Evolutionary conservation across 1,284 basidiomycete species (phyloP).

Genomic region (Naganishia sp.): DNA sequence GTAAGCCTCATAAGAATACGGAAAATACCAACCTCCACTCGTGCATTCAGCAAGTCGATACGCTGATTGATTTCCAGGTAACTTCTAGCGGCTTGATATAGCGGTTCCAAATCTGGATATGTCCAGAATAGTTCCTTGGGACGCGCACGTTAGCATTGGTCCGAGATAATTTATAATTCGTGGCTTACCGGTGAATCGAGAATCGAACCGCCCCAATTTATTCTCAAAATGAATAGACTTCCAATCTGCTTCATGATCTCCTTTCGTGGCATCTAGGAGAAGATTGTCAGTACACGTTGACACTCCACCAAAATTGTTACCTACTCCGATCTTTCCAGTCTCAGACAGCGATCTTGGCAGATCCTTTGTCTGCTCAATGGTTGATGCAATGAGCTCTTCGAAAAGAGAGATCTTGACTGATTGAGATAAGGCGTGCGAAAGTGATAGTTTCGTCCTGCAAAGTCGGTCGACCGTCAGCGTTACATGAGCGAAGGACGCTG

Average conservation of each 20-base stretch:
- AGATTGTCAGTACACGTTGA: not conserved
- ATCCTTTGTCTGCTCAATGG: slow-evolving; percentile 95
- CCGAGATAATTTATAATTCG: not conserved
- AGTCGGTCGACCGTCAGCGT: slow-evolving; percentile 3
- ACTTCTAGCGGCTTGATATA: slow-evolving; percentile 88
- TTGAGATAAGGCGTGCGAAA: slow-evolving; percentile 92
- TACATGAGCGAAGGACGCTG: not conserved
- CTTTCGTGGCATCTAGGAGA: slow-evolving; percentile 55
- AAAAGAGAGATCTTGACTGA: slow-evolving; percentile 96
- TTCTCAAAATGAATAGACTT: slow-evolving; percentile 86
- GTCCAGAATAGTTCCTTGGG: slow-evolving; percentile 84
- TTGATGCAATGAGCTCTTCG: slow-evolving; percentile 87
- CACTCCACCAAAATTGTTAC: not conserved
- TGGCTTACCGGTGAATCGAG: slow-evolving; percentile 84
- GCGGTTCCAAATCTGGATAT: slow-evolving; percentile 88
- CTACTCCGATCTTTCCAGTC: slow-evolving; percentile 87
- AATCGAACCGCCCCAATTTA: slow-evolving; percentile 94
- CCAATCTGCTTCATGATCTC: slow-evolving; percentile 99
- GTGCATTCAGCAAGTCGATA: slow-evolving; percentile 87
- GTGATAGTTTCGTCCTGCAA: slow-evolving; percentile 85
- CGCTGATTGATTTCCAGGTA: slow-evolving; percentile 95
- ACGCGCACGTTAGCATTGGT: slow-evolving; percentile 26
- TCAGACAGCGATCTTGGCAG: slow-evolving; percentile 91
- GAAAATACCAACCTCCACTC: slow-evolving; percentile 70
- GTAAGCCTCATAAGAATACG: slow-evolving; percentile 6